Percentiles rank a stretch among this genome's conserved stretches.
phyloP scores from a whole-genome alignment of 768 basidiomycete species.

The Agaricus sinodeliciosus region DNA sequence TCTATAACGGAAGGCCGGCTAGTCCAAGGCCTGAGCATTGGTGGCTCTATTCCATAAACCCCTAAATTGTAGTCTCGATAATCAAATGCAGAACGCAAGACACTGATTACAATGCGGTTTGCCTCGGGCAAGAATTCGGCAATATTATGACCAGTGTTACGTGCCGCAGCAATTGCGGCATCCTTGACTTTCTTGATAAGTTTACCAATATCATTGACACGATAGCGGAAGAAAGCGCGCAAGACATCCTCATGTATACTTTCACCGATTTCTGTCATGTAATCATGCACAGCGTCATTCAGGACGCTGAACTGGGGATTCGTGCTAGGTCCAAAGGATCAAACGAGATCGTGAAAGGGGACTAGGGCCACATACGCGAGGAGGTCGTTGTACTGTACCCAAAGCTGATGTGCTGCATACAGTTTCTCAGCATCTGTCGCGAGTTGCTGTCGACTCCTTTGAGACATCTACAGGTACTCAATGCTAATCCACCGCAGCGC shows the following conservation, averaged over 20 bases:
- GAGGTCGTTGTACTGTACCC: slow-evolving; percentile 68
- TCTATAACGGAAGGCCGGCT: slow-evolving; percentile 65
- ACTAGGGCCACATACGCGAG: slow-evolving; percentile 40
- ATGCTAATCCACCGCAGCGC: neutral
- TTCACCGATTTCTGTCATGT: slow-evolving; percentile 55
- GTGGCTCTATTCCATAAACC: slow-evolving; percentile 73
- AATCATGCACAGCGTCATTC: slow-evolving; percentile 61
- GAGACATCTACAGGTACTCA: slow-evolving; percentile 57
- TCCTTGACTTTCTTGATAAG: slow-evolving; percentile 57
- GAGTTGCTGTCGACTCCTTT: slow-evolving; percentile 66
- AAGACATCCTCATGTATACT: slow-evolving; percentile 67
- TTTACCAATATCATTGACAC: slow-evolving; percentile 57
- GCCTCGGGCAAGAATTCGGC: slow-evolving; percentile 53
- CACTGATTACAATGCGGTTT: slow-evolving; percentile 58
- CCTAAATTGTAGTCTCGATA: slow-evolving; percentile 67
- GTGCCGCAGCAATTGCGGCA: slow-evolving; percentile 36
- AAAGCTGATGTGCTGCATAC: slow-evolving; percentile 73
- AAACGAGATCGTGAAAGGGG: neutral
- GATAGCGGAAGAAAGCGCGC: slow-evolving; percentile 77
- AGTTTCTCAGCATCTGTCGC: slow-evolving; percentile 84
- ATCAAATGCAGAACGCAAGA: slow-evolving; percentile 64
- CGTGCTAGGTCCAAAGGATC: slow-evolving; percentile 28
- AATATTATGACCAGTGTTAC: slow-evolving; percentile 37
- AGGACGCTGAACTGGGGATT: slow-evolving; percentile 57
- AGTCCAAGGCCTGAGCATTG: slow-evolving; percentile 79